Evolutionary conservation across 208 protist species (phyloP).

Genomic region (Naegleria lovaniensis): DNA sequence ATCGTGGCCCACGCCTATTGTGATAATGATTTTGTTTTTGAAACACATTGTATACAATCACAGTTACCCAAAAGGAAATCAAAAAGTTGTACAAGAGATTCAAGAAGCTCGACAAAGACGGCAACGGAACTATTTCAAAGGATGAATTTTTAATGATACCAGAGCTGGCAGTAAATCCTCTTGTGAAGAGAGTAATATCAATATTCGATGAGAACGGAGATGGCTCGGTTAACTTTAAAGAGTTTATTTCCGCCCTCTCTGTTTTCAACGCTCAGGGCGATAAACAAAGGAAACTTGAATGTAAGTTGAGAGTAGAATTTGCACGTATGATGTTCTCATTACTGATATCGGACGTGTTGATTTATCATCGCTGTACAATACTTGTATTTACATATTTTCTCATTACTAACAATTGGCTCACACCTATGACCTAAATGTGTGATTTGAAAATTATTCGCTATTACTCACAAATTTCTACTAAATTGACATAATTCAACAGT

Average conservation of each 20-base stretch:
- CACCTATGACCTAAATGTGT: too few species aligned
- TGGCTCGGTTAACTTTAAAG: conserved; percentile 67
- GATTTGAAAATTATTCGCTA: neutral
- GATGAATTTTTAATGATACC: conserved; percentile 61
- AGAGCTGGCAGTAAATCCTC: conserved; percentile 56
- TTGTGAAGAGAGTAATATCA: conserved; percentile 55
- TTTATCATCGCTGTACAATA: conserved; percentile 10
- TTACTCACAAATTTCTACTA: conserved; percentile 1
- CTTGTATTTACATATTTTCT: neutral
- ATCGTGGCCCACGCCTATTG: too few species aligned
- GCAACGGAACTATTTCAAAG: conserved; percentile 48
- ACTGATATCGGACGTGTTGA: neutral
- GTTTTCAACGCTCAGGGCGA: conserved; percentile 55
- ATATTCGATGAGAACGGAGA: conserved; percentile 71
- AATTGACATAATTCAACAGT: too few species aligned
- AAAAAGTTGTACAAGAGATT: conserved; percentile 58
- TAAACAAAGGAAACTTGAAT: conserved; percentile 59
- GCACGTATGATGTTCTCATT: neutral
- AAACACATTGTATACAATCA: neutral
- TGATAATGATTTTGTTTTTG: too few species aligned
- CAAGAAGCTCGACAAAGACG: conserved; percentile 63
- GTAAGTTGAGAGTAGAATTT: too few species aligned
- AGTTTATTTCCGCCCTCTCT: conserved; percentile 64
- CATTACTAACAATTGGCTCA: neutral
- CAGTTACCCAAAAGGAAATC: conserved; percentile 58